phyloP scores from a whole-genome alignment of 129 eudicot genomes.

The Chrysanthemum makinoi region DNA sequence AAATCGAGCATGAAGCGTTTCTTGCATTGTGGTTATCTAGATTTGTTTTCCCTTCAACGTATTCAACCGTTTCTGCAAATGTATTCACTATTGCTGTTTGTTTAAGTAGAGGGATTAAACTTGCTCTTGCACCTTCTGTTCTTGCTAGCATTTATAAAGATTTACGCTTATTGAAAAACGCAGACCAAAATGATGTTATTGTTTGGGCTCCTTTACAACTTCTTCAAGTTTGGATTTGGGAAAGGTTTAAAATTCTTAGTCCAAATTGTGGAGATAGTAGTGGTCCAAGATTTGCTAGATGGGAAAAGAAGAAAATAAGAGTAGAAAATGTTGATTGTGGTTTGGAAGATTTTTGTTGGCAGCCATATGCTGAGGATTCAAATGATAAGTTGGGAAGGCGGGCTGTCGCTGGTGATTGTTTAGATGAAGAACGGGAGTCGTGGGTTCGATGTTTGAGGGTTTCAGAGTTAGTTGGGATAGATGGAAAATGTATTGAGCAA shows the following conservation, averaged over 20 bases:
- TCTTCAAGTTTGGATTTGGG: slow-evolving; percentile 38
- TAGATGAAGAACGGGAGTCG: slow-evolving; percentile 29
- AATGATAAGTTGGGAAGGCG: slow-evolving; percentile 21
- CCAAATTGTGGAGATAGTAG: background rate
- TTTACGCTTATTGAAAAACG: slow-evolving; percentile 19
- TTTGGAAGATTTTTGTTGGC: slow-evolving; percentile 35
- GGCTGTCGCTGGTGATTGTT: slow-evolving; percentile 12
- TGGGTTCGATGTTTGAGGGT: slow-evolving; percentile 42
- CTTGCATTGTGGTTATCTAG: slow-evolving; percentile 37
- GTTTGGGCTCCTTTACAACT: slow-evolving; percentile 36
- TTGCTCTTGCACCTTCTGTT: slow-evolving; percentile 48
- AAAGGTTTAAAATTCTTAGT: slow-evolving; percentile 32
- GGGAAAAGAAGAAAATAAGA: background rate
- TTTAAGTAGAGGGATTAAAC: slow-evolving; percentile 27
- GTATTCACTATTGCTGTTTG: slow-evolving; percentile 23
- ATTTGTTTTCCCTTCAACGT: slow-evolving; percentile 32
- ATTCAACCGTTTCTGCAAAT: background rate
- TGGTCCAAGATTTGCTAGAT: background rate
- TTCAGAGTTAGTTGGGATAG: slow-evolving; percentile 51
- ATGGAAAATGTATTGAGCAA: slow-evolving; percentile 29
- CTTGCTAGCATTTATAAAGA: slow-evolving; percentile 34
- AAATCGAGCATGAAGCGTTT: background rate
- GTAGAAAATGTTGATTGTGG: slow-evolving; percentile 8
- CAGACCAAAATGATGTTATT: slow-evolving; percentile 5
- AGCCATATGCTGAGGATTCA: slow-evolving; percentile 34